Evolutionary conservation across 768 basidiomycete genomes (phyloP), one percentile per base, ranked within the genome.

Genomic region (Solioccasus polychromus): DNA sequence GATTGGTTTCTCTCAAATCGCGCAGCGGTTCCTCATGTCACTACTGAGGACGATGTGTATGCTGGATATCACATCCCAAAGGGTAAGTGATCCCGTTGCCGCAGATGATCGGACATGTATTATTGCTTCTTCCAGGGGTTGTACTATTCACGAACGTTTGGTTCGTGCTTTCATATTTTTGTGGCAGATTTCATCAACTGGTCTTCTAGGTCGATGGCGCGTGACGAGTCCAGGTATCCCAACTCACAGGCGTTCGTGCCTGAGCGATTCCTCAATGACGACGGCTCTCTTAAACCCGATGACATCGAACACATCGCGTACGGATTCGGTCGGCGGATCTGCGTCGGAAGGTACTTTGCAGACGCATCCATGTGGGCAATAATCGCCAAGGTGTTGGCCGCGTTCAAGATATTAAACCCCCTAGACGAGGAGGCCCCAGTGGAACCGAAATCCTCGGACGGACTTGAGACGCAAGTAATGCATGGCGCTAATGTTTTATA

Each of bases 281-380:
- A 50, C 6, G 44, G 48, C 3, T 30, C 48, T 10, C 44, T 34
- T 4, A 34, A 34, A 18, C n/a, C 41, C 3, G 41, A 51, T 34
- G 35, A 38, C 5, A 35, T 29, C 3, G 34, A 42, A 8, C 26
- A 39, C 37, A 34, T 54, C 22, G 45, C 39, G 7, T 62, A 54
- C 29, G 60, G 60, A 17, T 62, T 62, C 19, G 60, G 61, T 34
- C 42, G 58, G 19, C 55, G 60, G 31, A 51, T 51, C 31, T 62
- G 57, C 29, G 42, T 44, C 10, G 61, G 61, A 3, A 41, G 53
- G 15, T 35, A 50, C 23, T 47, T 59, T 17, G 56, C 56, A 10
- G 53, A 58, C 18, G 11, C 20, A 1, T 55, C 56, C 2, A 5
- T 55, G 8, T 47, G 48, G 45, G 4, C 22, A 11, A 9, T 30